These are phyloP conservation scores for Takakia lepidozioides DNA, from an alignment of 225 moss, liverwort and hornwort genomes.

Conservation along the genomic window DNA sequence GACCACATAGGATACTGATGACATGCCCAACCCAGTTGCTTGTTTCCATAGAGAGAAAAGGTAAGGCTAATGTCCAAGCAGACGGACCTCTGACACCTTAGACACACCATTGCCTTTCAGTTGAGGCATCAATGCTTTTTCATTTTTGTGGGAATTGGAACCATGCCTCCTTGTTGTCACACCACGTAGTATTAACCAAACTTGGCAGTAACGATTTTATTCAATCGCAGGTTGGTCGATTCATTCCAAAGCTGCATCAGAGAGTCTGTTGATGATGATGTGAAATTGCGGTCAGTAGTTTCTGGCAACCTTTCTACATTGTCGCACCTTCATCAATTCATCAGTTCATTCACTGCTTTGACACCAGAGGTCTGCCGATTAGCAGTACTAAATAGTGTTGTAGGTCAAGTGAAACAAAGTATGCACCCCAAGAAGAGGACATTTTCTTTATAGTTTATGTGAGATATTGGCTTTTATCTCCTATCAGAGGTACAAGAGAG, in stretches of 20 bases:
- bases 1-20: not conserved
- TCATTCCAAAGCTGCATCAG: slow-evolving; percentile 31
- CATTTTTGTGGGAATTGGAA: no score
- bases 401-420: not conserved
- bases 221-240: slow-evolving; percentile 27
- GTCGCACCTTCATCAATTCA: not conserved
- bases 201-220: not conserved
- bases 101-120: no score
- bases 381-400: not conserved
- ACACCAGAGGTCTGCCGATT: not conserved
- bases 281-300: slow-evolving; percentile 33
- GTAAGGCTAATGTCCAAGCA: no score
- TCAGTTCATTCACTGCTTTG: not conserved
- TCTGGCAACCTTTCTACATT: not conserved
- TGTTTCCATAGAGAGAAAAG: no score
- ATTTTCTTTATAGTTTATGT: not conserved
- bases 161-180: not conserved
- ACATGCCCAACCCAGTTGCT: no score
- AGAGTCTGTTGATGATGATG: slow-evolving; percentile 49
- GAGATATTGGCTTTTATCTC: no score
- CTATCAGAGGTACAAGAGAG: no score
- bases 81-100: no score
- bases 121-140: no score
- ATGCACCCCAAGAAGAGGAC: not conserved
- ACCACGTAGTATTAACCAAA: not conserved